Evolutionary conservation across 345 rosid genomes (phyloP).

Genomic region (Corymbia maculata): DNA sequence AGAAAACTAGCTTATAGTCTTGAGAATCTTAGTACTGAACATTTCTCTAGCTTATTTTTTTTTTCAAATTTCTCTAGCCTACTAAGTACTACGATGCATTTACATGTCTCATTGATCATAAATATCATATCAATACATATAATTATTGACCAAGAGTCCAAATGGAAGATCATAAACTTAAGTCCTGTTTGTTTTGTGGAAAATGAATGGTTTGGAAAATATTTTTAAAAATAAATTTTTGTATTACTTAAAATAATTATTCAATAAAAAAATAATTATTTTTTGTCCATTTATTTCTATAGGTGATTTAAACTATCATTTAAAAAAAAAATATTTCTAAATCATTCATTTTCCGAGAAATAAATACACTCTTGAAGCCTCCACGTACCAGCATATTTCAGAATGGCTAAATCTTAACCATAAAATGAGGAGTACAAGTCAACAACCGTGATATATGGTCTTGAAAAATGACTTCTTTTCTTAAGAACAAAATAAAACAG

Average conservation of each 20-base stretch:
- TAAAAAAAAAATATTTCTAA: too few relatives aligned
- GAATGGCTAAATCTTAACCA: neutral
- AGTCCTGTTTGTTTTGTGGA: fast-evolving
- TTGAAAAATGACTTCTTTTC: neutral
- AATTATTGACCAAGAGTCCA: neutral
- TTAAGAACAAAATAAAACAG: neutral
- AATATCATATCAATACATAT: neutral
- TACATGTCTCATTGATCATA: too few relatives aligned
- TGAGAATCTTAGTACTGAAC: neutral
- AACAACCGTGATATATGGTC: neutral
- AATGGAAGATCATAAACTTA: neutral
- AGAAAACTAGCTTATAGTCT: neutral
- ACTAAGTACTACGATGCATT: neutral
- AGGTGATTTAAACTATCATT: too few relatives aligned
- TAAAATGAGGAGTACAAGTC: neutral
- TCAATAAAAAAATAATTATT: too few relatives aligned
- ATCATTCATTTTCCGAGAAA: too few relatives aligned
- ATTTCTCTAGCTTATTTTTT: neutral
- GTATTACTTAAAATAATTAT: too few relatives aligned
- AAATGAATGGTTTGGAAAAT: too few relatives aligned
- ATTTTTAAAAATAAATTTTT: too few relatives aligned
- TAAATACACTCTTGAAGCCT: too few relatives aligned
- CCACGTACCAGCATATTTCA: too few relatives aligned
- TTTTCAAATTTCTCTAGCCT: neutral
- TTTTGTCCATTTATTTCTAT: too few relatives aligned